A percentile compares a stretch with the other conserved stretches of the same genome.
phyloP scores from a whole-genome alignment of 2,329 filamentous ascomycete species.

The Aureobasidium uvarum region DNA sequence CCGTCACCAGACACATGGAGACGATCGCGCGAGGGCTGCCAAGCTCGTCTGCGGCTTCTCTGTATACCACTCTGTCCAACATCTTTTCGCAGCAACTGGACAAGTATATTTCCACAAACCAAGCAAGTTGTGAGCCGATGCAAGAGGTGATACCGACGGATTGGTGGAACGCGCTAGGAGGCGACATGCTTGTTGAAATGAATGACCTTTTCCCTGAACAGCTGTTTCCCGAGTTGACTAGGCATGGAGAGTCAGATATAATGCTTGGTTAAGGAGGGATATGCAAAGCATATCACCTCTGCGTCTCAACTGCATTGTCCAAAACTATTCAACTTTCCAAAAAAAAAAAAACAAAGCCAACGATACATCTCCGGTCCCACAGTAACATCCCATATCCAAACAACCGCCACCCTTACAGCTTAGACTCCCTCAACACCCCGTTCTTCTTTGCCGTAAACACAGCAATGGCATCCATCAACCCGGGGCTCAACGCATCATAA shows the following conservation, averaged over 20 bases:
- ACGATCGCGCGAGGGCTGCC: background rate
- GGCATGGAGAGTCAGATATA: background rate
- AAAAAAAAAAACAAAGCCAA: too few relatives aligned
- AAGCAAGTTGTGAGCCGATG: background rate
- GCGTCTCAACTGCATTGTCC: too few relatives aligned
- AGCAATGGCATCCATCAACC: conserved; percentile 57
- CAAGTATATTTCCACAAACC: background rate
- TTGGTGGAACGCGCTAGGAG: conserved; percentile 13
- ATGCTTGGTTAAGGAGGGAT: background rate
- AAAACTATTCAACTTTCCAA: too few relatives aligned
- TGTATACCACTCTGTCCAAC: conserved; percentile 7
- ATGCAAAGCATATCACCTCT: too few relatives aligned
- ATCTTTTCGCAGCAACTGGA: background rate
- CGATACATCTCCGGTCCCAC: too few relatives aligned
- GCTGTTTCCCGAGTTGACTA: conserved; percentile 3
- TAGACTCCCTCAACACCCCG: conserved; percentile 21
- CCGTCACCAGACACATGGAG: conserved; percentile 10
- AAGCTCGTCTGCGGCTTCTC: background rate
- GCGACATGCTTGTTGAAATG: conserved; percentile 8
- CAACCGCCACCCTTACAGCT: background rate
- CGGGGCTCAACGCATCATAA: conserved; percentile 62
- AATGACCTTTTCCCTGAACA: conserved; percentile 5
- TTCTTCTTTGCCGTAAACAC: conserved; percentile 22
- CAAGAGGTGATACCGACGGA: conserved; percentile 5
- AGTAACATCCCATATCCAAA: too few relatives aligned